phyloP scores from a whole-genome alignment of 352 stramenopile genomes.

The Globisporangium canariense region DNA sequence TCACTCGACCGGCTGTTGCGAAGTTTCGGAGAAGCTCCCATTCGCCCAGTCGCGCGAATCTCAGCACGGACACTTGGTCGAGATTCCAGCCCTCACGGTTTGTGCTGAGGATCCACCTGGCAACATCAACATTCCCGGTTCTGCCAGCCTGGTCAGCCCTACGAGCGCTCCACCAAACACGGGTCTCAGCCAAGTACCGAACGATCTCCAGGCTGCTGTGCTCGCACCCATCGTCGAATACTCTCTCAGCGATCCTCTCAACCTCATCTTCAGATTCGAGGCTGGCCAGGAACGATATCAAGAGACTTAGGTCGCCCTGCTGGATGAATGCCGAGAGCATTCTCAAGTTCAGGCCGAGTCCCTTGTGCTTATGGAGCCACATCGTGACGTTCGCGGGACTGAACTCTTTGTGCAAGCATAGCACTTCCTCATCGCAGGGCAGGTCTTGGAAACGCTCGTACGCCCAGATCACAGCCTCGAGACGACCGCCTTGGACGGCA shows the following conservation, averaged over 20 bases:
- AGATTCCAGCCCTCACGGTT: not conserved
- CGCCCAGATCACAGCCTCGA: not conserved
- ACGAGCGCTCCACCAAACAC: not conserved
- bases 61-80: not conserved
- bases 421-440: not conserved
- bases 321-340: not conserved
- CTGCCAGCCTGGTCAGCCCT: not conserved
- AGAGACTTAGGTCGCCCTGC: not conserved
- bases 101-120: not conserved
- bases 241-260: too few species aligned
- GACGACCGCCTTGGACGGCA: not conserved
- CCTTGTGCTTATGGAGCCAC: slow-evolving; percentile 6
- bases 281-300: not conserved
- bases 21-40: not conserved
- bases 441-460: not conserved
- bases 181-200: not conserved
- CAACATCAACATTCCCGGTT: not conserved
- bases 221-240: not conserved
- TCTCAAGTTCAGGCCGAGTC: not conserved
- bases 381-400: not conserved
- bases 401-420: not conserved
- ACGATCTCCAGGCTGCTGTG: not conserved
- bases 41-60: not conserved
- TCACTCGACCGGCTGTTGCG: not conserved
- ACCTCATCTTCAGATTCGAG: not conserved